Evolutionary conservation across 2,329 filamentous ascomycete species (phyloP).

Genomic region (Trichophyton simii): DNA sequence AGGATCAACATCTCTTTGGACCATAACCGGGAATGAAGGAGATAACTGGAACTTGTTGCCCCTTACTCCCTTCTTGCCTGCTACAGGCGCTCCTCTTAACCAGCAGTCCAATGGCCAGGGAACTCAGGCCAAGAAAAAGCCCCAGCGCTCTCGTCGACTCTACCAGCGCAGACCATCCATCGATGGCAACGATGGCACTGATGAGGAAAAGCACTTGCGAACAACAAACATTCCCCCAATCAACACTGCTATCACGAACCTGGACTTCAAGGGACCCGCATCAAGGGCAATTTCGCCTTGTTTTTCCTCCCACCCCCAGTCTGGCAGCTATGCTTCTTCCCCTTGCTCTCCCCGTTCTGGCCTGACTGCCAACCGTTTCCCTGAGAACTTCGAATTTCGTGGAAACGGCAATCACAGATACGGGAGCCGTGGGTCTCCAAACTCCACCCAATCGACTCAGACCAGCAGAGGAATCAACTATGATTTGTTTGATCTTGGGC

Average conservation of each 20-base stretch:
- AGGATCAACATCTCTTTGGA: slow-evolving; percentile 7
- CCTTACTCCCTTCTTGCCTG: slow-evolving; percentile 5
- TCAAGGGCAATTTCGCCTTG: not conserved
- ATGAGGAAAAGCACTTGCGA: not conserved
- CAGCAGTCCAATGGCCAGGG: not conserved
- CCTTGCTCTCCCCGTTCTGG: slow-evolving; percentile 2
- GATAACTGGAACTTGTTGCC: slow-evolving; percentile 6
- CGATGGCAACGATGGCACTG: not conserved
- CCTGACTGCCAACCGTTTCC: not conserved
- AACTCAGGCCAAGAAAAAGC: slow-evolving; percentile 5
- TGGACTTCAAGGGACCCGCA: not conserved
- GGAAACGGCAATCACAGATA: slow-evolving; percentile 1
- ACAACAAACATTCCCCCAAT: not conserved
- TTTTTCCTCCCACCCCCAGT: not conserved
- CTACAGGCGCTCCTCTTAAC: not conserved
- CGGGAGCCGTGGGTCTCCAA: not conserved
- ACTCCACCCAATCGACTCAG: not conserved
- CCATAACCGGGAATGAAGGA: slow-evolving; percentile 2
- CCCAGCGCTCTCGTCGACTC: slow-evolving; percentile 10
- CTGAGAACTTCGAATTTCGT: not conserved
- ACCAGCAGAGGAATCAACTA: not conserved
- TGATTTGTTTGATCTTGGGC: not conserved
- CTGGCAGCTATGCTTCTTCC: slow-evolving; percentile 5
- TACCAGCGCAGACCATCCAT: slow-evolving; percentile 4
- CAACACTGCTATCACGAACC: not conserved